Percentiles rank a stretch among this genome's conserved stretches.
Evolutionary conservation across 2,329 filamentous ascomycete species (phyloP).

Genomic region (Diplodia corticola): DNA sequence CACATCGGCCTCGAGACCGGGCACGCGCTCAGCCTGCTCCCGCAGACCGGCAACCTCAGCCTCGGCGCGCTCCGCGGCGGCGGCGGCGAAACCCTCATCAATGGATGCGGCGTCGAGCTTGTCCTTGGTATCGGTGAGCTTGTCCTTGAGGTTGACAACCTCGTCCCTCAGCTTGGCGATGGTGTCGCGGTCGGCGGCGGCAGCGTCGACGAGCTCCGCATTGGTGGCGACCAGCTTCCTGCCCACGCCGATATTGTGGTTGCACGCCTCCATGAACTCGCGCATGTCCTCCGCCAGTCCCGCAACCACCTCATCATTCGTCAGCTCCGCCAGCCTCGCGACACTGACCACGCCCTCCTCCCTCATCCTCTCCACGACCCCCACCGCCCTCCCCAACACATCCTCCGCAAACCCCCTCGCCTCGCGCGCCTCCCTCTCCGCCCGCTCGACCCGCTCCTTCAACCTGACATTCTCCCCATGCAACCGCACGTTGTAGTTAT

Average conservation of each 20-base stretch:
- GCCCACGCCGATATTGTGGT: background rate
- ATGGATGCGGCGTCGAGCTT: background rate
- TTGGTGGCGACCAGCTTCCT: background rate
- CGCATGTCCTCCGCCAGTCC: background rate
- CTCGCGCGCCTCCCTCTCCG: background rate
- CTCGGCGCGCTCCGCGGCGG: background rate
- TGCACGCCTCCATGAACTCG: background rate
- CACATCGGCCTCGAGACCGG: background rate
- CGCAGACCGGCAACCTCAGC: background rate
- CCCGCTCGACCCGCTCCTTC: no score
- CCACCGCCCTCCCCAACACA: background rate
- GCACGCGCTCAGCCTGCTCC: background rate
- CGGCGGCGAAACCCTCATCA: background rate
- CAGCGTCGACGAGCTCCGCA: background rate
- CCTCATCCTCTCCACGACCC: background rate
- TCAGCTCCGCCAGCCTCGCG: background rate
- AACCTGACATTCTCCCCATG: background rate
- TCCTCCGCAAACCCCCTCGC: background rate
- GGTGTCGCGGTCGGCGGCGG: background rate
- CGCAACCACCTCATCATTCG: background rate
- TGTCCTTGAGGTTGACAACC: background rate
- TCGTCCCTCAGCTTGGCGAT: background rate
- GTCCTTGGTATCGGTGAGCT: background rate
- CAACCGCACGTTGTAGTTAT: background rate
- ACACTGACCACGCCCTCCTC: background rate